Evolutionary conservation across 768 basidiomycete species (phyloP), one percentile per base, ranked within the genome.

Genomic region (Podaxis sp.): DNA sequence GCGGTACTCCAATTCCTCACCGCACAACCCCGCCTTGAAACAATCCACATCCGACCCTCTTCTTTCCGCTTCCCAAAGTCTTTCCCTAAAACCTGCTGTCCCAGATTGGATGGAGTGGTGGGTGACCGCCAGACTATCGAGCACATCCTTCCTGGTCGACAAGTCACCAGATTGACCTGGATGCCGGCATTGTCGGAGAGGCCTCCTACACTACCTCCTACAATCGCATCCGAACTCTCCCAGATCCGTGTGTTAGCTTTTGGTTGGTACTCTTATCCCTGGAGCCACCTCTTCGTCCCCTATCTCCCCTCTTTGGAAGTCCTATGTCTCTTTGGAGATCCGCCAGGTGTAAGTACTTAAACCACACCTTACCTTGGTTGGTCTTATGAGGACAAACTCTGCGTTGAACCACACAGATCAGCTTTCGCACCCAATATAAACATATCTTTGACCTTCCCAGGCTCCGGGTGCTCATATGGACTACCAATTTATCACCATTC

Each of bases 291-390:
- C 8, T n/a, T 58, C n/a, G 20, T 58, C 2, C 44, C 56, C 1
- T 58, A 48, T 33, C 28, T 58, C 12, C 56, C 56, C 11, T 58
- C 56, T 3, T 24, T 58, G 6, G 26, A 58, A 58, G 56, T 58
- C 8, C 30, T 58, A 10, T 12, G 56, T 17, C 44, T 58, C 11
- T 58, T 48, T 33, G 56, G 56, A 48, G 44, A 58, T 3, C 11
- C 56, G 7, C 26, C 15, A 2, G 28, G 30, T 11, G 56, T 58
- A 30, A 28, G 56, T 5, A 24, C 5, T 33, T 15, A n/a, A 28
- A 10, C 38, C 13, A 30, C 13, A 26, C 46, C 2, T 57, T 24
- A 3, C 38, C 33, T 11, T 22, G 10, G 3, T 33, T 11, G 2
- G 20, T 5, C 22, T 33, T 8, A 20, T 7, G 20, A 36, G 30